Percentiles rank a stretch among this genome's conserved stretches.
Conservation (phyloP, 108 stramenopile genomes). For the Pseudonitzschia pungens region DNA sequence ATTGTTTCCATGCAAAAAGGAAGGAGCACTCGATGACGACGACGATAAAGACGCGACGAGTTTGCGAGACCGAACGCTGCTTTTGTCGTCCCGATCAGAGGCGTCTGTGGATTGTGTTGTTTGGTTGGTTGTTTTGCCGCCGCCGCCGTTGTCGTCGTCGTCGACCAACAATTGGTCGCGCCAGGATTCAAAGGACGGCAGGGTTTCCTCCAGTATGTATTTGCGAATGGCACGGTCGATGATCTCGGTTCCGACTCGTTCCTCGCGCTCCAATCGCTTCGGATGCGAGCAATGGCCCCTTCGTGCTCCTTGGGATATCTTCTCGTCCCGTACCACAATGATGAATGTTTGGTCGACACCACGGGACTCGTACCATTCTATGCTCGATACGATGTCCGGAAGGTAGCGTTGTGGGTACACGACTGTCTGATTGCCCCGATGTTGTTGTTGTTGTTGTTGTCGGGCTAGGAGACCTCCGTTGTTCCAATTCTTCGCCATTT, state of each 20-base stretch:
- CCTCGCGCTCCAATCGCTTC: slow-evolving; percentile 18
- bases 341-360: slow-evolving; percentile 33
- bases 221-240: slow-evolving; percentile 28
- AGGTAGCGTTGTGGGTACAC: slow-evolving; percentile 28
- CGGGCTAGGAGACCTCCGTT: too few species aligned
- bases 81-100: not conserved
- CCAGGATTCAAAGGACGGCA: too few species aligned
- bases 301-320: not conserved
- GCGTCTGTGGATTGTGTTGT: not conserved
- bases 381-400: slow-evolving; percentile 28
- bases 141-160: too few species aligned
- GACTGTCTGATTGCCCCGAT: not conserved
- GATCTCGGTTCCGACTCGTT: slow-evolving; percentile 27
- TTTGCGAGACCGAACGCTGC: not conserved
- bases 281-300: slow-evolving; percentile 15
- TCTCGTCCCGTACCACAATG: slow-evolving; percentile 27
- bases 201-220: slow-evolving; percentile 20
- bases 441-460: too few species aligned
- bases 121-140: too few species aligned
- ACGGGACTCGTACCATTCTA: slow-evolving; percentile 31
- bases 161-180: too few species aligned
- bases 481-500: too few species aligned
- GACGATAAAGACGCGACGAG: too few species aligned
- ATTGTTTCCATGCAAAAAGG: slow-evolving; percentile 1
- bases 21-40: not conserved